Evolutionary conservation across 2,329 filamentous ascomycete genomes (phyloP), one percentile per base, ranked within the genome.

Genomic region (Aureobasidium mangrovei): DNA sequence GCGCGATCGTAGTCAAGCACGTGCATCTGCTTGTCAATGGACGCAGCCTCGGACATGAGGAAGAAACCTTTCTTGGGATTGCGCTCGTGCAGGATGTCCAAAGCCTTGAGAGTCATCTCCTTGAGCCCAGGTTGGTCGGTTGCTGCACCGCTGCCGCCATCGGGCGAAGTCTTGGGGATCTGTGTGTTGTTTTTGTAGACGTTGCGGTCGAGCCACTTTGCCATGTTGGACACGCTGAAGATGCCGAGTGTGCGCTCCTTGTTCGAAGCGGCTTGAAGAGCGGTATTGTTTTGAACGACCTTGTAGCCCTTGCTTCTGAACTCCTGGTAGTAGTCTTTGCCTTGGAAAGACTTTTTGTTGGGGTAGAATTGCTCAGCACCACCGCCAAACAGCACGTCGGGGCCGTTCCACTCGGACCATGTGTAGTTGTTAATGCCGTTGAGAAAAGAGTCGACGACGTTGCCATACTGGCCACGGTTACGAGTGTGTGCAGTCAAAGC

Each of bases 21-120:
- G 72, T 94, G 88, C 88, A 94, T 93, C 77, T 88, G 85, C 77
- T 94, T 94, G 72, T 93, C 88, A 61, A 94, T 86, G 2, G 83
- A 88, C 12, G 88, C 88, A 28, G 85, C 88, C 69, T 94, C 88
- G 9, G 83, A 83, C 88, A 94, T 93, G 64, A 94, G 77, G 77
- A 93, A 89, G 79, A 86, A 94, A 4, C 88, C 88, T 56, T 67
- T 62, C 24, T 58, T 55, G 56, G 85, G 77, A 33, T 78, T 78
- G 56, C 74, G 73, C 38, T 76, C 76, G 67, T 85, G 72, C n/a
- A 93, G 79, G 52, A 91, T 82, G 56, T 91, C 86, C 47, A 93
- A 79, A 27, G 88, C 88, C 74, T 94, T 94, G 62, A 91, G 75
- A 0, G 88, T 91, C 88, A 94, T 94, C 42, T 93, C 86, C 72